These are phyloP conservation scores for Camellia granthamiana DNA, from an alignment of 148 eudicot species.

Conservation along the genomic window DNA sequence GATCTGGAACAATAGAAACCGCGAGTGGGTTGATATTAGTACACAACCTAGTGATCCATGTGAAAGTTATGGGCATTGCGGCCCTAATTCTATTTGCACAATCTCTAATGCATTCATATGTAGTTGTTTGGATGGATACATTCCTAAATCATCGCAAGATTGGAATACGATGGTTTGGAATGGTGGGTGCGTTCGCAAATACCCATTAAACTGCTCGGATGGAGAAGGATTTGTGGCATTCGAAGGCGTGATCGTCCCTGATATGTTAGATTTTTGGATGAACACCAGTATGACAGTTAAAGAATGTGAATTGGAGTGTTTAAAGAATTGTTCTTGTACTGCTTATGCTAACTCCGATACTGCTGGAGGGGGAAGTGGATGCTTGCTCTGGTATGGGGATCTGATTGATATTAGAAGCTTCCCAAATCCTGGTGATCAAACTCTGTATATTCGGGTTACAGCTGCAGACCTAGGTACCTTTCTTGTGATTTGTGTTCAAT, in stretches of 20 bases:
- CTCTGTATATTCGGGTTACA: no score
- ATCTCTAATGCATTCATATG: constrained; percentile 11
- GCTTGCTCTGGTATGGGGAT: no score
- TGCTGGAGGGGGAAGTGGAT: no score
- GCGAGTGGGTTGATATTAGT: background rate
- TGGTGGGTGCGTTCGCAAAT: constrained; percentile 21
- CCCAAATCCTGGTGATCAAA: no score
- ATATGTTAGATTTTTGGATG: background rate
- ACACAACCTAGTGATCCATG: constrained; percentile 13
- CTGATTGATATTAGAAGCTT: no score
- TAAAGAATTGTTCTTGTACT: no score
- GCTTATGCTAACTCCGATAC: no score
- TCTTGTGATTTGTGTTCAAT: no score
- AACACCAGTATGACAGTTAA: no score
- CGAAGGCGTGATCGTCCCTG: constrained; percentile 14
- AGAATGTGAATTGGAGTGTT: no score
- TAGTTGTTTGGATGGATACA: constrained; percentile 19
- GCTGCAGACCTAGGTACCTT: no score
- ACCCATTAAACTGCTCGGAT: constrained; percentile 7
- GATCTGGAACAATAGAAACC: constrained; percentile 11
- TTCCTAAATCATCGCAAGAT: constrained; percentile 16
- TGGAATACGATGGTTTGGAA: constrained; percentile 14
- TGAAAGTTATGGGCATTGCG: constrained; percentile 23
- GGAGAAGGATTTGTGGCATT: constrained; percentile 20
- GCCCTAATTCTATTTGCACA: constrained; percentile 28